Conservation (phyloP, 129 eudicot species). For the Pittosporum tobira region DNA sequence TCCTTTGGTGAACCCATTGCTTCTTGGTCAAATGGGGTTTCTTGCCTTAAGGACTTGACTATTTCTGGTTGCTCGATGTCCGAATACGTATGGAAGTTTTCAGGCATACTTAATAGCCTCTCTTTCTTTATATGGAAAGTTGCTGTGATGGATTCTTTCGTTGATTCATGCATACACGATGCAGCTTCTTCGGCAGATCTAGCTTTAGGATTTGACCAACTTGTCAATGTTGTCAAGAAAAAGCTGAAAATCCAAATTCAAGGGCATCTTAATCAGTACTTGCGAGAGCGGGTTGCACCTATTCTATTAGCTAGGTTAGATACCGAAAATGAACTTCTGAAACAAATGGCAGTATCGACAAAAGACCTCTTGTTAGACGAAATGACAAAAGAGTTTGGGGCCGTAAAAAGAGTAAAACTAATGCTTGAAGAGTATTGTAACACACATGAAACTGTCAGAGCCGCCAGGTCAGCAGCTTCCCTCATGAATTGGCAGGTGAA, state of each 20-base stretch:
- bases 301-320: constrained; percentile 45
- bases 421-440: constrained; percentile 92
- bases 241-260: constrained; percentile 68
- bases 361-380: constrained; percentile 35
- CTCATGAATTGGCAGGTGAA: constrained; percentile 63
- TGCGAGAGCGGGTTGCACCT: constrained; percentile 64
- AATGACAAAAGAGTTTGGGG: constrained; percentile 29
- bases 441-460: constrained; percentile 92
- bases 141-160: constrained; percentile 66
- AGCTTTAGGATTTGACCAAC: constrained; percentile 82
- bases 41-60: constrained; percentile 35
- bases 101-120: constrained; percentile 45
- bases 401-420: constrained; percentile 46
- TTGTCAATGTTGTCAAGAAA: constrained; percentile 55
- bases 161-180: constrained; percentile 72
- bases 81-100: constrained; percentile 62
- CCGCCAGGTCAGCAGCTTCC: constrained; percentile 81
- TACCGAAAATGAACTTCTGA: constrained; percentile 46
- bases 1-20: constrained; percentile 30
- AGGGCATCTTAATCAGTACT: constrained; percentile 56
- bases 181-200: constrained; percentile 70
- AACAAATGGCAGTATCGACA: constrained; percentile 28
- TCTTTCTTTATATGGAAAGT: constrained; percentile 93
- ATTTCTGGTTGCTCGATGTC: constrained; percentile 61
- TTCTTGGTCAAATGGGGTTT: constrained; percentile 37